Evolutionary conservation across 2,329 filamentous ascomycete species (phyloP).

Genomic region (Aspergillus japonicus): DNA sequence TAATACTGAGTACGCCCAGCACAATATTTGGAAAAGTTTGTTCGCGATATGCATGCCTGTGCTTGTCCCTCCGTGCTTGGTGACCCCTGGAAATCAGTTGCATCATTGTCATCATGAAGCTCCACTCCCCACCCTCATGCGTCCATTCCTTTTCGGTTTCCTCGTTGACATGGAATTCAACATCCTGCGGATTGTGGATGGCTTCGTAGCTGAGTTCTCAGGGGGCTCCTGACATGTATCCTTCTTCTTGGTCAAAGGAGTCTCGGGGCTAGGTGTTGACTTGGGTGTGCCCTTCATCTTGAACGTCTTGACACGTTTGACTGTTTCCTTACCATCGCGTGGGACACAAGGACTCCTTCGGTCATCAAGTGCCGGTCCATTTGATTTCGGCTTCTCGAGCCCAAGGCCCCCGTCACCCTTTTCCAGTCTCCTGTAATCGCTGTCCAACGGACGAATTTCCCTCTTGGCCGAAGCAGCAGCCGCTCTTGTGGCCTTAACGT

Average conservation of each 20-base stretch:
- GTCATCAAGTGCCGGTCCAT: constrained; percentile 1
- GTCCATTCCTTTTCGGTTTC: constrained; percentile 13
- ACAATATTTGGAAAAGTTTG: not conserved
- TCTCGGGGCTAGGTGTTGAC: not conserved
- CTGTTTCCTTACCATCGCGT: constrained; percentile 4
- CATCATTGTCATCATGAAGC: constrained; percentile 19
- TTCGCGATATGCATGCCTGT: not conserved
- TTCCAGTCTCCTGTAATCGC: not conserved
- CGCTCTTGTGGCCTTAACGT: constrained; percentile 3
- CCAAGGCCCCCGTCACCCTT: not conserved
- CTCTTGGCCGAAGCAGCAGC: not conserved
- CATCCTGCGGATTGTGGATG: constrained; percentile 16
- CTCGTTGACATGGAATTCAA: constrained; percentile 23
- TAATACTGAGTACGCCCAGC: no score
- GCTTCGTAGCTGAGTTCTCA: constrained; percentile 11
- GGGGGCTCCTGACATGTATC: constrained; percentile 4
- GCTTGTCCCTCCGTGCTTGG: constrained; percentile 1
- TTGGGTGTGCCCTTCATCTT: constrained; percentile 8
- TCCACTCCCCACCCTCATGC: constrained; percentile 16
- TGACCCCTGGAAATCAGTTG: constrained; percentile 6
- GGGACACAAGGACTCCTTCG: constrained; percentile 5
- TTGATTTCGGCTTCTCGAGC: constrained; percentile 2
- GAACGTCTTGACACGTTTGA: constrained; percentile 13
- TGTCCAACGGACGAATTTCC: not conserved
- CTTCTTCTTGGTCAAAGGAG: not conserved